Conservation (phyloP, 176 grass and related monocot species). For the Cymbopogon citratus region DNA sequence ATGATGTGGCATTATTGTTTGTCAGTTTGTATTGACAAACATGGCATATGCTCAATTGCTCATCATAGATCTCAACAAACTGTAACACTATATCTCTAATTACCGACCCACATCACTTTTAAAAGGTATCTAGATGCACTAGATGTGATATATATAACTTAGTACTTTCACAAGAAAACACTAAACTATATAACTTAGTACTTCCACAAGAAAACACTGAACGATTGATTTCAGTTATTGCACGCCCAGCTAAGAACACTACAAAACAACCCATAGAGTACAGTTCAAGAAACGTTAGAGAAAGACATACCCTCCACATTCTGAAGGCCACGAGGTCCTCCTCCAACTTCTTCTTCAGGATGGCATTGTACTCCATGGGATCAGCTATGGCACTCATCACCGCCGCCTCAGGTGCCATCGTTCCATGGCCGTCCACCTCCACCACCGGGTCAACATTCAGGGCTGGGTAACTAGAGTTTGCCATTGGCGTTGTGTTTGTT, state of each 20-base stretch:
- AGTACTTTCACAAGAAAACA: neutral
- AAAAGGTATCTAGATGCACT: neutral
- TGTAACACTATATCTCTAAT: neutral
- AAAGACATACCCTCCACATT: constrained; percentile 59
- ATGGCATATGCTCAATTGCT: neutral
- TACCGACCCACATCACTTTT: neutral
- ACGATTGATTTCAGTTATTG: neutral
- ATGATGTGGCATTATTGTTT: neutral
- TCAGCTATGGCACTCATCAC: constrained; percentile 8
- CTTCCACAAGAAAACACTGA: neutral
- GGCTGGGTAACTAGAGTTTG: neutral
- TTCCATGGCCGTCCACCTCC: neutral
- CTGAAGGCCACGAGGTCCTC: constrained; percentile 55
- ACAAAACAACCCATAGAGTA: neutral
- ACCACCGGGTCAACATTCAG: neutral
- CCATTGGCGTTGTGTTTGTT: neutral
- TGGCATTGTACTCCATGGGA: constrained; percentile 47
- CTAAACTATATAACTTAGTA: neutral
- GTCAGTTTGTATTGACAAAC: neutral
- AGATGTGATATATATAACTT: neutral
- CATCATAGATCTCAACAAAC: neutral
- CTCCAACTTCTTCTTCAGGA: constrained; percentile 59
- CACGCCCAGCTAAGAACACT: neutral
- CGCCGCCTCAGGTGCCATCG: neutral
- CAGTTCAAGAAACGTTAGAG: neutral